Base-by-base conservation (phyloP, 1,284 basidiomycete species). In the Pisolithus thermaeus region DNA sequence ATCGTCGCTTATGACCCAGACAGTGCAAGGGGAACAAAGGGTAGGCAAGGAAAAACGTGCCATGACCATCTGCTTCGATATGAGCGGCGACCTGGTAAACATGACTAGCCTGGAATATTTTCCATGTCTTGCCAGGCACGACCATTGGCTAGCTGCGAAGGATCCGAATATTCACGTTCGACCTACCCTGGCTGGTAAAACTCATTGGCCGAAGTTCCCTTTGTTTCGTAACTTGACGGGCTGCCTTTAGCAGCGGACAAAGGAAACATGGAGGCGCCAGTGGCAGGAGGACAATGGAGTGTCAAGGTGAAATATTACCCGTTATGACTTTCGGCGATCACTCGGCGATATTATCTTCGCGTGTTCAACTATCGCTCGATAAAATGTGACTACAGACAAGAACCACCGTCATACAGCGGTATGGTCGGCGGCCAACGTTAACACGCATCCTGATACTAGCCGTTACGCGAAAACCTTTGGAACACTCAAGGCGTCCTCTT, bases 401-500 rank as follows among this genome's bases (percentile, higher is more conserved):
- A 27, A 30, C 11, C 28, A 30, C 9, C 1, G 7, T 28, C 28
- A 28, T 28, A 28, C 28, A 28, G 8, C 28, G 28, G 3, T 25
- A 25, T 25, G 23, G 23, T 27, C 30, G 32, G 12, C 32, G 12
- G 32, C 32, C 12, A 14, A 12, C 12, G 14, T 12, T 14, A 5
- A 14, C 32, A 35, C 12, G 11, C 30, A 30, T 30, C 8, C 30
- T 30, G 32, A 35, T 35, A 32, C 32, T 4, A 14, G 32, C 32
- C 32, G 32, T 77, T 72, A 97, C 56, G 86, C 81, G 70, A 98
- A 98, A 32, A 98, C 90, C 70, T 92, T 94, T 44, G 85, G 77
- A 51, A 93, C 85, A 36, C 86, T 87, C 61, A 98, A 71, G 57
- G 84, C 84, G 70, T 93, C 86, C 70, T 95, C 92, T 46, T 77